Percentiles rank a stretch among this genome's conserved stretches.
phyloP scores from a whole-genome alignment of 2,329 filamentous ascomycete species.

The Phyllosticta paracitricarpa region DNA sequence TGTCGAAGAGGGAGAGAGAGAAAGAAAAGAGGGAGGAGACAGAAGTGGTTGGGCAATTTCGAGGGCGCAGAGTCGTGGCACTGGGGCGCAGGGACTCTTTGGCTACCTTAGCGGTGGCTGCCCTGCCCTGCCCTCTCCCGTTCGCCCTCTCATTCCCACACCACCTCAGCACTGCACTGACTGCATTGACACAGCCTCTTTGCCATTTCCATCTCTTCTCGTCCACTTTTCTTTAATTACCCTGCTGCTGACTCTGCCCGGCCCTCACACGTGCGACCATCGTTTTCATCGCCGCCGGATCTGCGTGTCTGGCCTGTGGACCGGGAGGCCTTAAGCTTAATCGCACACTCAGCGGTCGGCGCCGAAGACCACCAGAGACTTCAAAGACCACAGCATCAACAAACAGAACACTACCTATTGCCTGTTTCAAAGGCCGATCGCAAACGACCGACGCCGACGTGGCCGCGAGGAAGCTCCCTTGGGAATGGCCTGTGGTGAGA shows the following conservation, averaged over 20 bases:
- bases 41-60: constrained; percentile 1
- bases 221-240: neutral
- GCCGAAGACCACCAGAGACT: neutral
- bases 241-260: neutral
- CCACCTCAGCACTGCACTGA: neutral
- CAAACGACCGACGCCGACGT: neutral
- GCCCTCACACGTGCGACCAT: neutral
- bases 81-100: neutral
- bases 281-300: neutral
- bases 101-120: neutral
- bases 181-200: neutral
- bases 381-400: neutral
- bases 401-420: neutral
- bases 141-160: too few species aligned
- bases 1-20: neutral
- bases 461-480: neutral
- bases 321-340: constrained; percentile 9
- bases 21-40: neutral
- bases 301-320: neutral
- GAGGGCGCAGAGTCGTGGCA: neutral
- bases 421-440: neutral
- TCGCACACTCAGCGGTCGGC: neutral
- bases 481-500: neutral
- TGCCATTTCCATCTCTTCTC: neutral
- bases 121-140: too few species aligned